These are phyloP conservation scores for Eugenia klotzschiana DNA, from an alignment of 441 rosid species.

Conservation along the genomic window DNA sequence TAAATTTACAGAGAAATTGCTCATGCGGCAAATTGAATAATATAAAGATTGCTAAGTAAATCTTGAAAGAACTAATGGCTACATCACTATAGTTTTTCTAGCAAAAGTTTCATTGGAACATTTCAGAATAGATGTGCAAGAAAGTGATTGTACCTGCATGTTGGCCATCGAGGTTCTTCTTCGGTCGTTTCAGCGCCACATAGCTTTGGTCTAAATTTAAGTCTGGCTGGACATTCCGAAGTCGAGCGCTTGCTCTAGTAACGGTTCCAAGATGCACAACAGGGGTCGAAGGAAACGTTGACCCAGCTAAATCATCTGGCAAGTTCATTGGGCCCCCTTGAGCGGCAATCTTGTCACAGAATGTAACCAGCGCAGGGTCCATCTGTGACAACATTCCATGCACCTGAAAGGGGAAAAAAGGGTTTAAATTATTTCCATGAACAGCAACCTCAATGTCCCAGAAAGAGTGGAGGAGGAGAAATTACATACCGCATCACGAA, in stretches of 20 bases:
- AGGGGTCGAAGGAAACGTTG: constrained; percentile 52
- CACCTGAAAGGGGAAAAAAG: constrained; percentile 37
- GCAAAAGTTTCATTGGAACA: background rate
- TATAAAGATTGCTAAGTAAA: background rate
- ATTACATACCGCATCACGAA: constrained; percentile 72
- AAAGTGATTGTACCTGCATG: constrained; percentile 34
- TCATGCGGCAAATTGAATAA: background rate
- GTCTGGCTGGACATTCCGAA: constrained; percentile 86
- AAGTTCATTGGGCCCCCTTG: constrained; percentile 78
- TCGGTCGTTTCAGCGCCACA: constrained; percentile 65
- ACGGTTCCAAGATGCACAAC: constrained; percentile 70
- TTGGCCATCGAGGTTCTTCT: constrained; percentile 42
- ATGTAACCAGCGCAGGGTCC: constrained; percentile 87
- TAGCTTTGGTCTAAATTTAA: constrained; percentile 61
- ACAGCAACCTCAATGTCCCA: background rate
- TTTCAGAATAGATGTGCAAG: background rate
- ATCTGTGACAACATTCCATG: constrained; percentile 95
- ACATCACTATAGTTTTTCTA: background rate
- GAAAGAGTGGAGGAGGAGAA: background rate
- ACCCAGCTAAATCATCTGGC: constrained; percentile 67
- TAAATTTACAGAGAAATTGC: background rate
- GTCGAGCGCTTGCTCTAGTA: constrained; percentile 88
- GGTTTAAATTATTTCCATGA: background rate
- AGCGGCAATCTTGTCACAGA: constrained; percentile 75
- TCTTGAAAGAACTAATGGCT: background rate